Percentiles rank a stretch among this genome's conserved stretches.
Evolutionary conservation across 345 rosid genomes (phyloP).

Genomic region (Eucalyptus sp.): DNA sequence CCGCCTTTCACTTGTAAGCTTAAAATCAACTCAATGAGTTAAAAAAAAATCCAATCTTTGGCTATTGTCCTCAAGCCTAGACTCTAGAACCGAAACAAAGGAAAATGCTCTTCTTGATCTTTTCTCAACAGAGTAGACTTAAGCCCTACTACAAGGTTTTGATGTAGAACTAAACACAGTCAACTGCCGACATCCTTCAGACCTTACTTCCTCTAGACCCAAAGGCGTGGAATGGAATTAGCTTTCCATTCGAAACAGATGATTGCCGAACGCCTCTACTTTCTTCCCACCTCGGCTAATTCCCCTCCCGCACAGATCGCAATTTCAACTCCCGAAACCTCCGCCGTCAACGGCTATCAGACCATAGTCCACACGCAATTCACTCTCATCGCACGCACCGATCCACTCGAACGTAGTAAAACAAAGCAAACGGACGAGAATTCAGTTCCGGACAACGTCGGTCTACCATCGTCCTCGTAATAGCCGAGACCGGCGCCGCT

Average conservation of each 20-base stretch:
- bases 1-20: not conserved
- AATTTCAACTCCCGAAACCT: not conserved
- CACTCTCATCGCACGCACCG: not conserved
- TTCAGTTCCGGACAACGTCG: not conserved
- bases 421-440: not conserved
- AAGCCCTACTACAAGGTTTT: not conserved
- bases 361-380: not conserved
- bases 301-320: not conserved
- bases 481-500: not conserved
- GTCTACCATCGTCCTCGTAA: constrained; percentile 43
- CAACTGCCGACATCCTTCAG: not conserved
- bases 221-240: not conserved
- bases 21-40: not conserved
- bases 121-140: not conserved
- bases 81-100: not conserved
- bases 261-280: not conserved
- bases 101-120: not conserved
- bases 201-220: not conserved
- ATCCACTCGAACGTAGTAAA: not conserved
- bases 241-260: not conserved
- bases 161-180: not conserved
- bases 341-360: not conserved
- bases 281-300: not conserved
- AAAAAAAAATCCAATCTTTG: not conserved
- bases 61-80: not conserved